Base-by-base conservation (phyloP, 306 rosid genomes). In the Cyamopsis tetragonoloba region DNA sequence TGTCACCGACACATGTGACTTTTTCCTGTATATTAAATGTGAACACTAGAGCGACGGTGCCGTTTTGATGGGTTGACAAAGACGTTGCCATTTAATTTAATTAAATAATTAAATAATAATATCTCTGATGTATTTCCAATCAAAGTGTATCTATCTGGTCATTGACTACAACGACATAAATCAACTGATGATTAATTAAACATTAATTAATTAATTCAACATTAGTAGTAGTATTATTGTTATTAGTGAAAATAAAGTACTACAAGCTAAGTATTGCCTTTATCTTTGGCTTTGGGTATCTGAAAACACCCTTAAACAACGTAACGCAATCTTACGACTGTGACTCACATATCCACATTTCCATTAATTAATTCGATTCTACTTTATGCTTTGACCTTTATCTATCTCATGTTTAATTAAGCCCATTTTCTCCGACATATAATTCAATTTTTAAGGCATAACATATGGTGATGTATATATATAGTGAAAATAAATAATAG, bases 11-110 rank as follows among this genome's bases (percentile, higher is more conserved):
- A n/a, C n/a, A n/a, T n/a, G n/a, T n/a, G n/a, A n/a, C n/a, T n/a
- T n/a, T n/a, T n/a, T n/a, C n/a, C n/a, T n/a, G n/a, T n/a, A 20
- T 46, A 7, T 6, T 23, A 15, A 58, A 56, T 59, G 73, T 18
- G 70, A 74, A 87, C 68, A 53, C 44, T 26, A 18, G 13, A 3
- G 59, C 5, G 74, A 57, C 72, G 82, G 80, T 62, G 73, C 74
- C 75, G 69, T 80, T 62, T 77, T 79, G 81, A 81, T 72, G 74
- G 62, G 84, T 78, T 74, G 77, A 85, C 85, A 24, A 70, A 48
- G 72, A 73, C 76, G 73, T 50, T 26, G 19, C 1, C 12, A 71
- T 48, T 76, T 68, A n/a, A n/a, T n/a, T n/a, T n/a, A n/a, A n/a
- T n/a, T n/a, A n/a, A n/a, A n/a, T n/a, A n/a, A n/a, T n/a, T n/a